These are phyloP conservation scores for Candida tammaniensis DNA, from an alignment of 805 yeast genomes.

Conservation along the genomic window DNA sequence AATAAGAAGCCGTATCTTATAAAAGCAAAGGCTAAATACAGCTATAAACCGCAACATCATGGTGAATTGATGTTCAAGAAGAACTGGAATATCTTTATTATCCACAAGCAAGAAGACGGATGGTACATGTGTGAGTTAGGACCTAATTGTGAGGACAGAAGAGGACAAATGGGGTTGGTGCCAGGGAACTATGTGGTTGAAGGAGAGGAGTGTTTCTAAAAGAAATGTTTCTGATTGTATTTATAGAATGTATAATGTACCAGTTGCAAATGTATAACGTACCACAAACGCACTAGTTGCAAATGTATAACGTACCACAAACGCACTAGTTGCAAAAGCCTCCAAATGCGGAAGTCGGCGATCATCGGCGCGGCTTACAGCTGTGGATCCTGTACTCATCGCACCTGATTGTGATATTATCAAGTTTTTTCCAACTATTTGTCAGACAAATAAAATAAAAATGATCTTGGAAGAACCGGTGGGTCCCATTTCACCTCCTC, in stretches of 20 bases:
- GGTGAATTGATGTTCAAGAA: slow-evolving; percentile 41
- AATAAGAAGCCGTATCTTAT: slow-evolving; percentile 26
- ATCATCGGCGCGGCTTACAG: no score
- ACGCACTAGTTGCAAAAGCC: no score
- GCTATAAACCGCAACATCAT: slow-evolving; percentile 38
- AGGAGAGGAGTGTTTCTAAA: slow-evolving; percentile 17
- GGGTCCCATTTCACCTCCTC: slow-evolving; percentile 17
- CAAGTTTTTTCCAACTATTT: no score
- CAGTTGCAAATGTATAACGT: no score
- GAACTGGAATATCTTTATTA: slow-evolving; percentile 40
- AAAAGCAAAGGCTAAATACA: slow-evolving; percentile 39
- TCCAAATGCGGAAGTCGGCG: no score
- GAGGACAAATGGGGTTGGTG: slow-evolving; percentile 39
- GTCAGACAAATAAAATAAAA: background rate
- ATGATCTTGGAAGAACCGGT: slow-evolving; percentile 14
- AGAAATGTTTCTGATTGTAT: background rate
- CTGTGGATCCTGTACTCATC: no score
- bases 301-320: no score
- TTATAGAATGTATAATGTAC: no score
- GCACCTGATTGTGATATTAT: no score
- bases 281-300: no score
- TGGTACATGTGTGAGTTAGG: slow-evolving; percentile 46
- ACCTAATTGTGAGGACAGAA: slow-evolving; percentile 26
- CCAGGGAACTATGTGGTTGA: slow-evolving; percentile 43
- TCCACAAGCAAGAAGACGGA: slow-evolving; percentile 42